Base-by-base conservation (phyloP, 306 rosid genomes). In the Hippophae tibetana region DNA sequence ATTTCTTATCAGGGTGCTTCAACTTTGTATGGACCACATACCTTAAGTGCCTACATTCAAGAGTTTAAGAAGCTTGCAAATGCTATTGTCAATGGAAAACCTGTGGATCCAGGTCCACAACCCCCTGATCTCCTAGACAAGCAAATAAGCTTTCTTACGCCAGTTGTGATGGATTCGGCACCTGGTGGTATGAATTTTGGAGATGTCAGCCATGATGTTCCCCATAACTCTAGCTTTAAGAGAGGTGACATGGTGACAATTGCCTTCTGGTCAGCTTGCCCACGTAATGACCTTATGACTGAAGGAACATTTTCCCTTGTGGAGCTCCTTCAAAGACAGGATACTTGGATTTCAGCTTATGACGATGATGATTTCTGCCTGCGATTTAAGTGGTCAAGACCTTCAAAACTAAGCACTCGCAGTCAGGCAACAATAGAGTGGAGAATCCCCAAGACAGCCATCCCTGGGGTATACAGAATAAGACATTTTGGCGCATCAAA, bases 361-460 rank as follows among this genome's bases (percentile, higher is more conserved):
- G 97, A 87, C 13, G 97, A 87, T 0, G 97, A 90, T 8, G 95
- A 90, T 69, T 87, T 90, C 74, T 82, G 94, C 82, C 79, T 90
- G 63, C 82, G 87, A 7, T 90, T 83, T 47, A 87, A 73, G 78
- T 87, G 97, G 97, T 85, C 96, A 10, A 76, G 97, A 64, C 92
- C 92, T 31, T 64, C 58, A 44, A 81, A 58, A 61, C 70, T 90
- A 26, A 90, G 96, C 52, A 10, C 86, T 10, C 68, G 54, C 45
- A 87, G 96, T 73, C 66, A 52, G 47, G 96, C 96, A 54, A 79
- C 90, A 57, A 70, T 90, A n/a, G 89, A 90, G 66, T 90, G 97
- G 97, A 85, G 80, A 70, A 81, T 87, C 59, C 92, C 97, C 1
- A 13, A 68, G 50, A 70, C 73, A 18, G 77, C 84, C 13, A 52